Evolutionary conservation across 108 stramenopile species (phyloP).

Genomic region (Discostella stelligeroides): DNA sequence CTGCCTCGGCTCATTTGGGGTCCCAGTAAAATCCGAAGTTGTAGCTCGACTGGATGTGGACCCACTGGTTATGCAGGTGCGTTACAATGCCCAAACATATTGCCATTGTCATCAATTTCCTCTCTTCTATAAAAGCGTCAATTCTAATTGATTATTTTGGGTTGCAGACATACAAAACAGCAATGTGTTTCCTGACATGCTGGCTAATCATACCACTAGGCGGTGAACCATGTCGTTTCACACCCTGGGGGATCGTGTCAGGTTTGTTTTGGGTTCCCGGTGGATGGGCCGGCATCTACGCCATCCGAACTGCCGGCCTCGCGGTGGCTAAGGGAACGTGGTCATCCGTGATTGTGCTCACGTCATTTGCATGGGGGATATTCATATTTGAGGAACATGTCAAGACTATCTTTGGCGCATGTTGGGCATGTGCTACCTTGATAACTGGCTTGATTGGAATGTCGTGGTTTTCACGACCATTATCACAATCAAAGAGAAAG

Average conservation of each 20-base stretch:
- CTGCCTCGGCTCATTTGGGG: slow-evolving; percentile 65
- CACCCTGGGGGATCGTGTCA: slow-evolving; percentile 73
- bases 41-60: slow-evolving; percentile 61
- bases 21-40: slow-evolving; percentile 59
- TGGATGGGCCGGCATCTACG: slow-evolving; percentile 55
- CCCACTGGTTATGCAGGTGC: slow-evolving; percentile 59
- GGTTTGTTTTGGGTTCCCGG: slow-evolving; percentile 80
- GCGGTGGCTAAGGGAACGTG: slow-evolving; percentile 76
- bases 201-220: slow-evolving; percentile 59
- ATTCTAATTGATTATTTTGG: too few relatives aligned
- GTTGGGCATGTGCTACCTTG: slow-evolving; percentile 24
- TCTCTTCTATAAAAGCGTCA: too few relatives aligned
- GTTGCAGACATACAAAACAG: slow-evolving; percentile 32
- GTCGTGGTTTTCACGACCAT: slow-evolving; percentile 30
- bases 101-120: too few relatives aligned
- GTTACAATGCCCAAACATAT: too few relatives aligned
- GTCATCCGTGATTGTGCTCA: slow-evolving; percentile 68
- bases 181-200: slow-evolving; percentile 73
- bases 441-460: slow-evolving; percentile 36
- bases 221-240: slow-evolving; percentile 55
- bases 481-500: background rate
- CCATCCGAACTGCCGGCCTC: slow-evolving; percentile 71
- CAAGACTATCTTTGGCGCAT: slow-evolving; percentile 21
- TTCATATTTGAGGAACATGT: slow-evolving; percentile 69
- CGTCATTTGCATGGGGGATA: slow-evolving; percentile 63